Evolutionary conservation across 805 yeast species (phyloP).

Genomic region (Starmerella apis): DNA sequence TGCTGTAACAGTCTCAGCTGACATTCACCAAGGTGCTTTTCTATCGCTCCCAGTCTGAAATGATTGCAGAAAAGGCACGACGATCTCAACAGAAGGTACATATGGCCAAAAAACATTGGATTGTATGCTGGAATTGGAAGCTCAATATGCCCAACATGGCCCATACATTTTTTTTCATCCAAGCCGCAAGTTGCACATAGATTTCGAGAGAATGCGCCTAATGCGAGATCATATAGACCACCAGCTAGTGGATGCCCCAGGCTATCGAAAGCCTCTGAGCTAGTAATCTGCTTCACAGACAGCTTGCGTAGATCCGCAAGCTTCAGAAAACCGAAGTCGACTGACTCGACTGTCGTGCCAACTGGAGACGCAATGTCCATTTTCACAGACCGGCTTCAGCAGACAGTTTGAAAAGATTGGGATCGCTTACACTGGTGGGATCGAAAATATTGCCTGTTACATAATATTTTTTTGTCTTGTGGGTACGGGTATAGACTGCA

Average conservation of each 20-base stretch:
- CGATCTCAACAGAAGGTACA: slow-evolving; percentile 72
- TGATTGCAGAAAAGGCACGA: slow-evolving; percentile 85
- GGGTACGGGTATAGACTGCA: slow-evolving; percentile 2
- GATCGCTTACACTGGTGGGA: background rate
- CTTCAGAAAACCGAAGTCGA: slow-evolving; percentile 79
- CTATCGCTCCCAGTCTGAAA: slow-evolving; percentile 58
- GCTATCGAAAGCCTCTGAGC: slow-evolving; percentile 91
- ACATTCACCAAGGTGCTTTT: slow-evolving; percentile 66
- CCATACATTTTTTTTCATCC: slow-evolving; percentile 91
- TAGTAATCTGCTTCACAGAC: slow-evolving; percentile 90
- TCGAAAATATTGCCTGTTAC: background rate
- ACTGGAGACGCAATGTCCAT: slow-evolving; percentile 97
- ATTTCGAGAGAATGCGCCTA: slow-evolving; percentile 86
- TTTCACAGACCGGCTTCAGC: slow-evolving; percentile 4
- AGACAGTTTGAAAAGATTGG: background rate
- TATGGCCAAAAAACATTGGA: slow-evolving; percentile 85
- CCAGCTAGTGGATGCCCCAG: slow-evolving; percentile 91
- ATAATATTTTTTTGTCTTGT: background rate
- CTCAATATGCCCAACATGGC: slow-evolving; percentile 97
- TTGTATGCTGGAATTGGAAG: slow-evolving; percentile 92
- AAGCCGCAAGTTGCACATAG: slow-evolving; percentile 92
- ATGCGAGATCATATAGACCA: slow-evolving; percentile 87
- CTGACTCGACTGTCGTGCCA: slow-evolving; percentile 85
- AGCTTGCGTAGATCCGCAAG: slow-evolving; percentile 72
- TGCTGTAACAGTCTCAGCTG: slow-evolving; percentile 73